phyloP scores from a whole-genome alignment of 176 grass and related monocot genomes.

The Chrysopogon serrulatus region DNA sequence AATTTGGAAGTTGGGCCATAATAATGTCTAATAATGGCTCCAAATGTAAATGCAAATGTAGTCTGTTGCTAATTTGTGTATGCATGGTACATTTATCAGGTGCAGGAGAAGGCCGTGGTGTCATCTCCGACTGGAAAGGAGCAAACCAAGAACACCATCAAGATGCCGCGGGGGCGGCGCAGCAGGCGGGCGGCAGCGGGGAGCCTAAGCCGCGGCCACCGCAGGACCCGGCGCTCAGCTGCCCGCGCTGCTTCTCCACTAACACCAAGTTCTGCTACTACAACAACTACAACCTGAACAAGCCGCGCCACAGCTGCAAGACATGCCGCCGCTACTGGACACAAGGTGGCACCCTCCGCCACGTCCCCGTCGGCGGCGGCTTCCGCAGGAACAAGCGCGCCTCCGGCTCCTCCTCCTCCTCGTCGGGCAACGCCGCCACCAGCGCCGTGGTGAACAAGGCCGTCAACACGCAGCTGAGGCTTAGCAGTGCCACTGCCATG shows the following conservation, averaged over 20 bases:
- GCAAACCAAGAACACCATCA: neutral
- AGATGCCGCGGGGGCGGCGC: too few species aligned
- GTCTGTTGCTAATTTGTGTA: neutral
- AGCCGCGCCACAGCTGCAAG: constrained; percentile 79
- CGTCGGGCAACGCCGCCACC: neutral
- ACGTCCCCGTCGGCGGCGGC: neutral
- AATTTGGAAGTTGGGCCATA: neutral
- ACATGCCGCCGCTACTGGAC: constrained; percentile 78
- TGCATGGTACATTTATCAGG: neutral
- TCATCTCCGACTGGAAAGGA: neutral
- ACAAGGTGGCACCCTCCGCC: neutral
- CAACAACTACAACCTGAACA: constrained; percentile 71
- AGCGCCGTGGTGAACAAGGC: too few species aligned
- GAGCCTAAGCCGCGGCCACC: neutral
- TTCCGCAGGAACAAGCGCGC: neutral
- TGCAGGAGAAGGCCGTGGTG: neutral
- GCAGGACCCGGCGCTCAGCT: neutral
- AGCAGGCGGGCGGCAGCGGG: too few species aligned
- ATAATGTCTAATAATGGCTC: too few species aligned
- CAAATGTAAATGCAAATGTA: too few species aligned
- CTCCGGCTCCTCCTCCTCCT: neutral
- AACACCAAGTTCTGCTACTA: constrained; percentile 92
- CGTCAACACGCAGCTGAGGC: too few species aligned
- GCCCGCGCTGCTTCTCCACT: neutral
- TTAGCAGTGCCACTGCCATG: too few species aligned